A percentile compares a stretch with the other conserved stretches of the same genome.
Evolutionary conservation across 2,329 filamentous ascomycete species (phyloP).

Genomic region (Aspergillus sp.): DNA sequence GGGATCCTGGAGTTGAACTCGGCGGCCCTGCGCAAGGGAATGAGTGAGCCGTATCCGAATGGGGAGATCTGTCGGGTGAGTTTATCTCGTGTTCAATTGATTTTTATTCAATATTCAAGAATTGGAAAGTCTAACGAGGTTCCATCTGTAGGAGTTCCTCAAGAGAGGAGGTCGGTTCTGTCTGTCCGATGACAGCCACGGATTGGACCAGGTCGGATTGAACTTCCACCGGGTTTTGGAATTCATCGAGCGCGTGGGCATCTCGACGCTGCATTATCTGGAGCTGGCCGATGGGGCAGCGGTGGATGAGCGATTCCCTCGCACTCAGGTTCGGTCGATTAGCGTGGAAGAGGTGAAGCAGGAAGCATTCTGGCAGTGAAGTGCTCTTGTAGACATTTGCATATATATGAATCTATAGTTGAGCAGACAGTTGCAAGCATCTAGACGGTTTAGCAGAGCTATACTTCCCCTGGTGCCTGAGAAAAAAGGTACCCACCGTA

Average conservation of each 20-base stretch:
- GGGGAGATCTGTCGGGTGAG: slow-evolving; percentile 66
- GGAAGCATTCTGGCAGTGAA: slow-evolving; percentile 32
- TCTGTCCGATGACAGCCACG: slow-evolving; percentile 93
- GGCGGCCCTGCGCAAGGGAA: slow-evolving; percentile 81
- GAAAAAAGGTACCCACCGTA: too few species aligned
- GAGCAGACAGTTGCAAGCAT: too few species aligned
- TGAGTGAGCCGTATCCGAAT: slow-evolving; percentile 86
- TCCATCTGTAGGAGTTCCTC: slow-evolving; percentile 64
- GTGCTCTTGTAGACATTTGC: not conserved
- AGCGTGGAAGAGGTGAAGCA: slow-evolving; percentile 35
- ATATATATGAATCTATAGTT: too few species aligned
- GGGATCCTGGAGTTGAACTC: slow-evolving; percentile 90
- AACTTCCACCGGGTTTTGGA: slow-evolving; percentile 72
- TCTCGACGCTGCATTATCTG: slow-evolving; percentile 40
- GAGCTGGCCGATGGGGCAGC: slow-evolving; percentile 24
- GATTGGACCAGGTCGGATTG: slow-evolving; percentile 79
- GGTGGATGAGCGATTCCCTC: slow-evolving; percentile 38
- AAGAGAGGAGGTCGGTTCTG: slow-evolving; percentile 76
- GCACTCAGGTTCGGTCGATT: slow-evolving; percentile 32
- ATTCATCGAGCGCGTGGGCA: slow-evolving; percentile 60
- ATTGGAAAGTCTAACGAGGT: not conserved
- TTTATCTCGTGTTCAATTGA: not conserved
- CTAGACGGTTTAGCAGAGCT: too few species aligned
- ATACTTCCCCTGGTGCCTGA: too few species aligned
- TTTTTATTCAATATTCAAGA: not conserved